Percentiles rank a stretch among this genome's conserved stretches.
Evolutionary conservation across 139 green algal species (phyloP).

Genomic region (Gonium pectorale): DNA sequence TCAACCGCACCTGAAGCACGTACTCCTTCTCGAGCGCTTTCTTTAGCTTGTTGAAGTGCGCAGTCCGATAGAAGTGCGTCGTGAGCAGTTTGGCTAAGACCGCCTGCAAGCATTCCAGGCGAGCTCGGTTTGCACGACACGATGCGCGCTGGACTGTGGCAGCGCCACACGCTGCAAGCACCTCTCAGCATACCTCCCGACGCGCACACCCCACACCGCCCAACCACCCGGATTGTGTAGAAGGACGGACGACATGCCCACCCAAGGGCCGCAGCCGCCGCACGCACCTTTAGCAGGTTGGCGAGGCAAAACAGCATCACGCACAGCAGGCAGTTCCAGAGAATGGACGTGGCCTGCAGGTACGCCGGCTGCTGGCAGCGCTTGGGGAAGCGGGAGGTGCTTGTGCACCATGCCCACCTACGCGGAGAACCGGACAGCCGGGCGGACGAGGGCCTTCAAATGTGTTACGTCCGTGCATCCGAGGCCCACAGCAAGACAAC

Average conservation of each 20-base stretch:
- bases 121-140: no score
- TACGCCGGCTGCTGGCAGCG: slow-evolving; percentile 19
- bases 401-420: slow-evolving; percentile 26
- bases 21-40: slow-evolving; percentile 54
- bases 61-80: slow-evolving; percentile 78
- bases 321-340: slow-evolving; percentile 71
- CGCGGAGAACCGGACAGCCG: no score
- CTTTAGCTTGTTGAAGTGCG: slow-evolving; percentile 82
- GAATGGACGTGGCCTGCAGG: slow-evolving; percentile 33
- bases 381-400: neutral
- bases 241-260: no score
- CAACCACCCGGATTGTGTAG: no score
- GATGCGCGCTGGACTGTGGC: no score
- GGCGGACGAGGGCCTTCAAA: no score
- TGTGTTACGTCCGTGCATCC: no score
- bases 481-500: no score
- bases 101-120: slow-evolving; percentile 46
- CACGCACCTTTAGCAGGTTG: slow-evolving; percentile 74
- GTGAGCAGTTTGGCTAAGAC: slow-evolving; percentile 77
- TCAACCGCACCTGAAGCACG: slow-evolving; percentile 33
- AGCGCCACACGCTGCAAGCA: no score
- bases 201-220: no score
- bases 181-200: no score
- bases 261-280: neutral
- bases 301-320: slow-evolving; percentile 74